Base-by-base conservation (phyloP, 2,329 filamentous ascomycete genomes). In the Cryphonectria naterciae region DNA sequence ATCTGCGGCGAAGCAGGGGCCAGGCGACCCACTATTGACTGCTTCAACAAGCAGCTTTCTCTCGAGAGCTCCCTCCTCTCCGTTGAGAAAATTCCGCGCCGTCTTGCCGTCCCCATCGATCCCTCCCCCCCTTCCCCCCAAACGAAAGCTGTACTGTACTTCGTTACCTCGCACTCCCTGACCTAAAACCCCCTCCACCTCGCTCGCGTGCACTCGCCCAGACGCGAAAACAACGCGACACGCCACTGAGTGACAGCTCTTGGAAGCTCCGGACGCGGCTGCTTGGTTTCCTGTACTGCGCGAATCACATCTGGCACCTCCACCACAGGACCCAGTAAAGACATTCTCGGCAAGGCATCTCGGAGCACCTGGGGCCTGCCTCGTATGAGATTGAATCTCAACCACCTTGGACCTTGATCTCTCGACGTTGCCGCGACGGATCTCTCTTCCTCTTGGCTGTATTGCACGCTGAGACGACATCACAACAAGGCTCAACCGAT, bases 21-120 rank as follows among this genome's bases (percentile, higher is more conserved):
- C 25, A 52, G 25, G 63, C 8, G 63, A 49, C 43, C 41, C 43
- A 32, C 63, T 7, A 8, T 22, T 10, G 43, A 46, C 37, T 35
- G 28, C 41, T 11, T 22, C 52, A 49, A 13, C 39, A 35, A 35
- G 37, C 49, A 66, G 64, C 37, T 19, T 66, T 37, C 17, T 25
- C 22, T 43, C 39, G 17, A 66, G 64, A 66, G 64, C 46, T 54
- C 46, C 25, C 49, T 25, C 54, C 63, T 65, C 61, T 37, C 52
- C 32, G 37, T 56, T n/a, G 62, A 65, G 54, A 70, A 72, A 72
- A 72, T 62, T 68, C 68, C 68, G 68, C 69, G 68, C 70, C 66
- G 64, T 69, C 46, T 35, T 56, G 52, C 46, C 64, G 32, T 56
- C 60, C 56, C 46, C 65, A 60, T 35, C 58, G 49, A 63, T 56